Evolutionary conservation across 495 filamentous ascomycete species (phyloP), one percentile per base, ranked within the genome.

Genomic region (Cetradonia linearis): DNA sequence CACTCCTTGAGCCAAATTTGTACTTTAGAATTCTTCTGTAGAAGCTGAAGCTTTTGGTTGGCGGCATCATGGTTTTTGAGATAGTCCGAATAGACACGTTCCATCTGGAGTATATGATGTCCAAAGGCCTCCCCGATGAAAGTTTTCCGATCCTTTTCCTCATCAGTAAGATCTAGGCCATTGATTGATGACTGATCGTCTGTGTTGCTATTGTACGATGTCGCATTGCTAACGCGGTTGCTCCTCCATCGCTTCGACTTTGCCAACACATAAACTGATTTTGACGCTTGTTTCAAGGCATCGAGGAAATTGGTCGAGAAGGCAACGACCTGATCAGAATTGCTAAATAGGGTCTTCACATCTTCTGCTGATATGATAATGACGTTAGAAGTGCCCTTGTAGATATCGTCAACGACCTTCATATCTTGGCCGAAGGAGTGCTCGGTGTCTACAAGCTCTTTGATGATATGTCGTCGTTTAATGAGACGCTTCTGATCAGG

Each of bases 381-480:
- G 20, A 89, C 84, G 62, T 86, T 86, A 0, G 89, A 89, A 0
- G 93, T 96, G n/a, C 86, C 89, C 71, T 91, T 94, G 76, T 96
- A 98, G 48, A 97, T 96, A 66, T 96, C 89, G 67, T 94, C 88
- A 7, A 94, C 85, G 42, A 98, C 89, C 66, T 87, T 95, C 89
- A 98, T 92, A 71, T 98, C 93, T 62, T 86, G 80, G 49, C 89
- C 79, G 70, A 91, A 97, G 18, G 82, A 81, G 33, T 86, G 81
- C 68, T 98, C 93, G 3, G 94, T 98, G 65, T 95, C 89, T 42
- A 96, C 81, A 25, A 98, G 76, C 70, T 98, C 93, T 63, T 90
- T 87, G 64, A 98, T 87, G 57, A 92, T 78, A 66, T 91, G 77
- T 37, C 83, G 80, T 18, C 93, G 84, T 64, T 90, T 80, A 56